A percentile compares a stretch with the other conserved stretches of the same genome.
These are phyloP conservation scores for Psidium guajava DNA, from an alignment of 345 rosid genomes.

Conservation along the genomic window DNA sequence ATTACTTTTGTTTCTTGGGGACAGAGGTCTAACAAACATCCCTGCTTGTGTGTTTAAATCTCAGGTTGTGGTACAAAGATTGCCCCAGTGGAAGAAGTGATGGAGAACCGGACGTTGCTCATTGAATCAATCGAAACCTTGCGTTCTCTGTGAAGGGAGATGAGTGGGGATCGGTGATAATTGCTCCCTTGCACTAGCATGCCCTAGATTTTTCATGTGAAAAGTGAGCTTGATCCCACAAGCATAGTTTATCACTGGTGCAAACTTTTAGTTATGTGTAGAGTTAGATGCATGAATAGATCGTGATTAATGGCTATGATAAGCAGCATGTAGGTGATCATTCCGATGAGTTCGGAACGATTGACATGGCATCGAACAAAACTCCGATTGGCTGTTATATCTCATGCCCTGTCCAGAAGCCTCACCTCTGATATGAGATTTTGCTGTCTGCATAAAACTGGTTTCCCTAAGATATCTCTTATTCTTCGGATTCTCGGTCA, in stretches of 20 bases:
- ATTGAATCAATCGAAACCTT: no score
- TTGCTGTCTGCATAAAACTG: neutral
- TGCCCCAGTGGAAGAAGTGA: slow-evolving; percentile 92
- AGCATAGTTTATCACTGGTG: neutral
- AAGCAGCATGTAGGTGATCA: neutral
- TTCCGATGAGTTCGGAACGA: neutral
- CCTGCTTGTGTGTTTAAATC: neutral
- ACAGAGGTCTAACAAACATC: neutral
- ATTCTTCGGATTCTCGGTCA: neutral
- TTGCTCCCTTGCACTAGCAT: neutral
- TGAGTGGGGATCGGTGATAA: neutral
- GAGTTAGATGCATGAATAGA: neutral
- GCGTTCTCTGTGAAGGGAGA: neutral
- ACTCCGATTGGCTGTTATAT: neutral
- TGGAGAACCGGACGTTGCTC: neutral
- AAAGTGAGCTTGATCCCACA: neutral
- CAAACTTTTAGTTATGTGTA: neutral
- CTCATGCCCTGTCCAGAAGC: neutral
- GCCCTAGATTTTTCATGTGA: neutral
- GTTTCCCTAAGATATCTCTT: neutral
- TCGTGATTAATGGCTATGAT: neutral
- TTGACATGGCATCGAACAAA: neutral
- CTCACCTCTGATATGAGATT: neutral
- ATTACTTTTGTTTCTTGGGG: neutral
- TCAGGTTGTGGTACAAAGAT: slow-evolving; percentile 72